These are phyloP conservation scores for Globisporangium spiculum DNA, from an alignment of 352 stramenopile species.

Conservation along the genomic window DNA sequence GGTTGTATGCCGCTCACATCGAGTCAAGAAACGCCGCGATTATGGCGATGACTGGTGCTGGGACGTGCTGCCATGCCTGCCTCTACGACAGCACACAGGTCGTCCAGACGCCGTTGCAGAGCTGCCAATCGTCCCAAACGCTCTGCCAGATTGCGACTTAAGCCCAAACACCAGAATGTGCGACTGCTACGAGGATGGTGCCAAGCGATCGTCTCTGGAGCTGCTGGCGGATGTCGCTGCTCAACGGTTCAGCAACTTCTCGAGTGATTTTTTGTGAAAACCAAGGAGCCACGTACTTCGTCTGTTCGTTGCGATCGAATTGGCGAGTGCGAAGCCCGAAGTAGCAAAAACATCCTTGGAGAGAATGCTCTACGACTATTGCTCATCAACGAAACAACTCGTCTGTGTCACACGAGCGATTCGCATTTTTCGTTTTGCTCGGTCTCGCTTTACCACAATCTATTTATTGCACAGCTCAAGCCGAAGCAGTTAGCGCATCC, in stretches of 20 bases:
- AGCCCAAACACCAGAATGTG: neutral
- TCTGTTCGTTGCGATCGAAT: neutral
- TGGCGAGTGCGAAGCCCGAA: neutral
- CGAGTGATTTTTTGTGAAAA: neutral
- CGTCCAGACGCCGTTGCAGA: neutral
- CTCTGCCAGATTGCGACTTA: neutral
- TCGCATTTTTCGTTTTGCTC: neutral
- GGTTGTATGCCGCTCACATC: neutral
- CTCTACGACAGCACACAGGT: neutral
- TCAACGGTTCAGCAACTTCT: neutral
- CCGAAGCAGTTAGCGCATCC: neutral
- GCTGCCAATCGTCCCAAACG: neutral
- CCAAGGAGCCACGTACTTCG: neutral
- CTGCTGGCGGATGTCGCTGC: conserved; percentile 10
- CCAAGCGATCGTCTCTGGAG: conserved; percentile 4
- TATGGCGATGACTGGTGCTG: no score
- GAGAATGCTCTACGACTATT: neutral
- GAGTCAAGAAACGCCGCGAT: neutral
- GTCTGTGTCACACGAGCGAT: neutral
- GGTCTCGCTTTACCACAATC: neutral
- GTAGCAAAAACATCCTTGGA: neutral
- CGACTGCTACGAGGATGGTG: neutral
- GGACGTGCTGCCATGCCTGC: no score
- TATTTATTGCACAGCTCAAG: neutral
- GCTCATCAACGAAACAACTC: neutral